Conservation (phyloP, 176 grass and related monocot species). For the Carex kokanica region DNA sequence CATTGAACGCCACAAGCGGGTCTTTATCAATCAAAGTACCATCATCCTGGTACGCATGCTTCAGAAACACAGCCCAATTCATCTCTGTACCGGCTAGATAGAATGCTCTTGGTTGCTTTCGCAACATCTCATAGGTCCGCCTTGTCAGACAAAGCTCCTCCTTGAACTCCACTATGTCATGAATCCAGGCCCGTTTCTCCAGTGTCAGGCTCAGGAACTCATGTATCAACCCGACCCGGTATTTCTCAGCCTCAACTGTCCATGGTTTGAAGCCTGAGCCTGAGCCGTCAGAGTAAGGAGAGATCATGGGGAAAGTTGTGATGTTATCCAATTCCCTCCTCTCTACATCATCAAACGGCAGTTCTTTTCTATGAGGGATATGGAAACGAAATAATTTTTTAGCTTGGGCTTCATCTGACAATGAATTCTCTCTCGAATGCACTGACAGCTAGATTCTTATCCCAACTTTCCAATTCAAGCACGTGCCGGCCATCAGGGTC, state of each 20-base stretch:
- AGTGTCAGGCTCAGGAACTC: constrained; percentile 79
- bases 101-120: constrained; percentile 71
- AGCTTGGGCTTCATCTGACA: constrained; percentile 48
- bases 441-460: constrained; percentile 61
- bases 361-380: constrained; percentile 50
- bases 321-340: constrained; percentile 45
- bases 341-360: constrained; percentile 54
- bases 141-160: constrained; percentile 70
- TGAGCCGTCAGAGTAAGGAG: constrained; percentile 68
- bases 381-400: constrained; percentile 62
- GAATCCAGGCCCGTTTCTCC: constrained; percentile 79
- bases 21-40: constrained; percentile 73
- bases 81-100: constrained; percentile 92
- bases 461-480: constrained; percentile 74
- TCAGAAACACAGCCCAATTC: constrained; percentile 85
- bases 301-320: constrained; percentile 72
- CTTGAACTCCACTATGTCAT: constrained; percentile 93
- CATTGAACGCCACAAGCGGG: constrained; percentile 60
- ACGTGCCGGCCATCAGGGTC: constrained; percentile 66
- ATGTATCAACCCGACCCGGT: constrained; percentile 72
- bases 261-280: constrained; percentile 56
- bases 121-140: constrained; percentile 63
- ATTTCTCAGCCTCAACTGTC: constrained; percentile 74
- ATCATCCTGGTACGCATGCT: constrained; percentile 49
- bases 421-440: constrained; percentile 71